Base-by-base conservation (phyloP, 331 rosid species). In the Telfairia occidentalis region DNA sequence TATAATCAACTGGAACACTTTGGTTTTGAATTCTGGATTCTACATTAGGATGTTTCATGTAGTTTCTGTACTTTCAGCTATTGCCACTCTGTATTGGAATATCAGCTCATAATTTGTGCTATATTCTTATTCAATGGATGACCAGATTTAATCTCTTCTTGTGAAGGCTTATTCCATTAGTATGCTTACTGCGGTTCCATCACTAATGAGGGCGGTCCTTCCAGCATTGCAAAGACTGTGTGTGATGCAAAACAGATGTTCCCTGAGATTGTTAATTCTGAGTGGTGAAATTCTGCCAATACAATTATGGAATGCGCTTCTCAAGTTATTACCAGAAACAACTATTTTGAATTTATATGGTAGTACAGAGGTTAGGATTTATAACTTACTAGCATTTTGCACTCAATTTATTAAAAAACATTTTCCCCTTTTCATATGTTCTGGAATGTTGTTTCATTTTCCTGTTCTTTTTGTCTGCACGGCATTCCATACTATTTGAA, bases 271-370 rank as follows among this genome's bases (percentile, higher is more conserved):
- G 81, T 89, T 93, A 70, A 88, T 93, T 70, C 89, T 93, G 16
- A 93, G 98, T 43, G 98, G 97, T 19, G 98, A 93, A 88, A 77
- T 66, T 78, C 81, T 93, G 59, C 84, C 96, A 35, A 71, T 91
- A 57, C 48, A 82, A 60, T 80, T 93, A 69, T 93, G 96, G 96
- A 74, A 84, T 76, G 79, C 57, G 57, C 87, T 93, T 35, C 79
- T 85, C 75, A 78, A 86, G 83, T 50, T 80, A 69, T 87, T 91
- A 72, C 97, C 97, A 23, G 85, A 85, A 74, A 91, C 97, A 74
- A 59, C 88, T 59, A 83, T 93, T 84, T 85, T 93, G 85, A 93
- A 93, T 81, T 76, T 93, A 78, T 93, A 91, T 55, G 98, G 98
- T 75, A 89, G 96, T 82, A 89, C 98, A 1, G 97, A 93, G 98